phyloP scores from a whole-genome alignment of 805 yeast genomes.

The Hanseniaspora thailandica region DNA sequence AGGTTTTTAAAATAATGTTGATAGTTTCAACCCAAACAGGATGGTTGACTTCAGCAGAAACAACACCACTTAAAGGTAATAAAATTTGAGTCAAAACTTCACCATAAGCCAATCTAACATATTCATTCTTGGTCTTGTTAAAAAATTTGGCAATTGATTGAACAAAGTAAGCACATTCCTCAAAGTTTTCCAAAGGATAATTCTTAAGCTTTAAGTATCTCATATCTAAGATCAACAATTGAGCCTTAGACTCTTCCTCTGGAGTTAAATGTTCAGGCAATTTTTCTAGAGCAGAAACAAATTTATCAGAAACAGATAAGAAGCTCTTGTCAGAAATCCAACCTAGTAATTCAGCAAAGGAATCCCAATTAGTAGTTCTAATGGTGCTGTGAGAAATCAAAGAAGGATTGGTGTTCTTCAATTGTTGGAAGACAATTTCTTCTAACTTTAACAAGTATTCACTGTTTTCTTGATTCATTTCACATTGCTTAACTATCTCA shows the following conservation, averaged over 20 bases:
- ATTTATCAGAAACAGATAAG: slow-evolving; percentile 79
- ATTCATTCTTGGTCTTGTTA: slow-evolving; percentile 48
- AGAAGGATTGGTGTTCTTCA: slow-evolving; percentile 75
- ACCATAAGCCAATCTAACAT: slow-evolving; percentile 65
- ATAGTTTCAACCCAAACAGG: slow-evolving; percentile 89
- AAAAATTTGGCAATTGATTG: slow-evolving; percentile 80
- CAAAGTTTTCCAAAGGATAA: slow-evolving; percentile 80
- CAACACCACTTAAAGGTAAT: slow-evolving; percentile 67
- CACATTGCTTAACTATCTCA: slow-evolving; percentile 82
- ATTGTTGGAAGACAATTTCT: slow-evolving; percentile 83
- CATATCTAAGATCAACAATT: slow-evolving; percentile 83
- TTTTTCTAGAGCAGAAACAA: slow-evolving; percentile 83
- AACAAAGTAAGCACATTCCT: slow-evolving; percentile 85
- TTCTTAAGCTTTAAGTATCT: slow-evolving; percentile 64
- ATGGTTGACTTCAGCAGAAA: slow-evolving; percentile 91
- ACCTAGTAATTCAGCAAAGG: slow-evolving; percentile 80
- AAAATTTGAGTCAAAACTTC: slow-evolving; percentile 68
- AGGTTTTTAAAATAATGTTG: slow-evolving; percentile 44
- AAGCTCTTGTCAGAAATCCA: slow-evolving; percentile 80
- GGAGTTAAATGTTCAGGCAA: slow-evolving; percentile 44
- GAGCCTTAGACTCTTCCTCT: slow-evolving; percentile 50
- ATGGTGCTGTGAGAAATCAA: slow-evolving; percentile 55
- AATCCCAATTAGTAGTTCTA: slow-evolving; percentile 85
- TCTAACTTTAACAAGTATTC: slow-evolving; percentile 75
- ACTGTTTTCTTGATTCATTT: slow-evolving; percentile 59